Base-by-base conservation (phyloP, 768 basidiomycete species). In the Lentinula edodes region DNA sequence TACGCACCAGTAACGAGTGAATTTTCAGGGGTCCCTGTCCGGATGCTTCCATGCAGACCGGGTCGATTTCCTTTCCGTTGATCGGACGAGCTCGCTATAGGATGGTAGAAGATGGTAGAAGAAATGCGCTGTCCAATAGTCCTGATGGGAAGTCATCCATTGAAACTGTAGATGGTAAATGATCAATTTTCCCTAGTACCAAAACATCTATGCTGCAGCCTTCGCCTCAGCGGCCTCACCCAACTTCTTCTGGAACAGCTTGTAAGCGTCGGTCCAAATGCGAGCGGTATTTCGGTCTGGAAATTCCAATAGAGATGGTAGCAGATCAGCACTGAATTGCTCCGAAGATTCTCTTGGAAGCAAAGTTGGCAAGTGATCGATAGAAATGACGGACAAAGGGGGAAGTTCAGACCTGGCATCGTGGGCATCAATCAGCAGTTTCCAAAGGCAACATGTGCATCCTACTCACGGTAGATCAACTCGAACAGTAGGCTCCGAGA, bases 321-420 rank as follows among this genome's bases (percentile, higher is more conserved):
- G 77, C 28, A 98, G 80, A 73, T 95, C 93, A 2, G 74, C 67
- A 68, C 93, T 95, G 77, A 98, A 98, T 69, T 97, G 95, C 74
- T 99, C 96, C 1, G 95, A 97, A 4, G 96, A 90, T 74, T 99
- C 97, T 53, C 97, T 83, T 23, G 97, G 97, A 39, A 99, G 82
- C 62, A 98, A 77, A 32, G 96, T 97, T 9, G 97, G 97, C 64
- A 98, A 80, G 71, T 98, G 96, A 75, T 98, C 97, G 64, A 99
- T 98, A 13, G 97, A 95, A 65, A 97, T 85, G 64, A 98, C 91
- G 6, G 86, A 88, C 65, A 98, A 73, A 8, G 85, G 73, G 6
- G 91, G 89, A 61, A 86, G 83, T 35, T 78, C 86, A 52, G 77
- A 58, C 62, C 90, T 90, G 67, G 48, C 62, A 51, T 35, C 23